These are phyloP conservation scores for Piper longum DNA, from an alignment of 164 flowering plant genomes.

Conservation along the genomic window DNA sequence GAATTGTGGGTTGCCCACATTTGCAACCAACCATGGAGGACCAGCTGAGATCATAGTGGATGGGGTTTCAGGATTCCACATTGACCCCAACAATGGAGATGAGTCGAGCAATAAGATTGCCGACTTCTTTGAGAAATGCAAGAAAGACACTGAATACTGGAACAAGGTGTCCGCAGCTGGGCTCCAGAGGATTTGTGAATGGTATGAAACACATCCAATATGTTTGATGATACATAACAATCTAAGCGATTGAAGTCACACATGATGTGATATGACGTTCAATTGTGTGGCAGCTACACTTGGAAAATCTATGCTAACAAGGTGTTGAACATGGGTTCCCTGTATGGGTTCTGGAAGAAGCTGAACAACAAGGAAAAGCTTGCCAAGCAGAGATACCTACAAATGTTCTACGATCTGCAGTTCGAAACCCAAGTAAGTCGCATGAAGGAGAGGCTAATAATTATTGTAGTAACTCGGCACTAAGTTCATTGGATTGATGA, in stretches of 20 bases:
- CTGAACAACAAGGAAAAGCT: slow-evolving; percentile 56
- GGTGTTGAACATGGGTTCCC: slow-evolving; percentile 78
- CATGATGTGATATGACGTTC: neutral
- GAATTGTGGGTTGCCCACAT: slow-evolving; percentile 88
- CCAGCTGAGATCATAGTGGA: slow-evolving; percentile 91
- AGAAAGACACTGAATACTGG: slow-evolving; percentile 51
- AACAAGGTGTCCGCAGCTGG: slow-evolving; percentile 45
- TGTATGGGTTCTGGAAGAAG: slow-evolving; percentile 74
- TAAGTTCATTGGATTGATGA: neutral
- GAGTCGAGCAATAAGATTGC: slow-evolving; percentile 72
- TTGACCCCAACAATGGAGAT: slow-evolving; percentile 79
- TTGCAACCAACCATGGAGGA: slow-evolving; percentile 97
- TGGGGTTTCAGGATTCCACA: slow-evolving; percentile 76
- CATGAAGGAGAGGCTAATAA: neutral
- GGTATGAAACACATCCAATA: slow-evolving; percentile 25
- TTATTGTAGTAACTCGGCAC: neutral
- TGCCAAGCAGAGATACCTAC: slow-evolving; percentile 74
- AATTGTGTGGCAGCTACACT: slow-evolving; percentile 58
- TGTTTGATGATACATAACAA: neutral
- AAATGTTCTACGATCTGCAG: slow-evolving; percentile 65
- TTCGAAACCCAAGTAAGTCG: slow-evolving; percentile 59
- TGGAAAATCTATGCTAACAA: slow-evolving; percentile 98
- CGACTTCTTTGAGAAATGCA: slow-evolving; percentile 79
- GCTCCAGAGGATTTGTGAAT: slow-evolving; percentile 62
- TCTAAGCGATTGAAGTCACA: too few relatives aligned